phyloP scores from a whole-genome alignment of 805 yeast species.

The Metschnikowia corniflorae region DNA sequence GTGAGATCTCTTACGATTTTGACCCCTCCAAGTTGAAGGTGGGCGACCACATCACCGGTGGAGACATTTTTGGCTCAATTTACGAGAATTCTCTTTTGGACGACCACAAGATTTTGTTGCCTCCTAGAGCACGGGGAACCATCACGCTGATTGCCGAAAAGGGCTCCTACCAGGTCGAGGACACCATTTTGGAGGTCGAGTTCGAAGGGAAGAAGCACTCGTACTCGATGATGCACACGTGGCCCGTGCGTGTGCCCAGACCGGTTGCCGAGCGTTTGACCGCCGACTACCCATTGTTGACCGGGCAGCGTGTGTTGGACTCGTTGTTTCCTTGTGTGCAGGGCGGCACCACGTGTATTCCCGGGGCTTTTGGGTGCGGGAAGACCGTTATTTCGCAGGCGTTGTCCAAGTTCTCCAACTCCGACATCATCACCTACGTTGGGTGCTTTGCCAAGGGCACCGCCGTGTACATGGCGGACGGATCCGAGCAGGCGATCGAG shows the following conservation, averaged over 20 bases:
- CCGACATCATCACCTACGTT: conserved; percentile 92
- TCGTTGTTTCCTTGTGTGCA: conserved; percentile 98
- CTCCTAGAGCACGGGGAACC: conserved; percentile 99
- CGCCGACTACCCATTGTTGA: conserved; percentile 91
- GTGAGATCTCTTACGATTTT: conserved; percentile 81
- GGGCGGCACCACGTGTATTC: conserved; percentile 99
- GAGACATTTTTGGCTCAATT: conserved; percentile 92
- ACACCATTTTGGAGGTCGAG: conserved; percentile 87
- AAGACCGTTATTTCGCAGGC: conserved; percentile 98
- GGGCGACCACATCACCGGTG: conserved; percentile 98
- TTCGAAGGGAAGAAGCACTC: conserved; percentile 79
- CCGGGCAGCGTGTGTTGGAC: conserved; percentile 98
- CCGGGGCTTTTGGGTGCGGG: conserved; percentile 99
- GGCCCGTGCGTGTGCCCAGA: conserved; percentile 99
- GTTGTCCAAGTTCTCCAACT: conserved; percentile 93
- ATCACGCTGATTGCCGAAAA: conserved; percentile 82
- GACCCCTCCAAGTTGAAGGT: conserved; percentile 74
- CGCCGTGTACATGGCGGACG: conserved; percentile 8
- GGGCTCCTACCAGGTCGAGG: conserved; percentile 90
- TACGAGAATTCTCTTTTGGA: conserved; percentile 90
- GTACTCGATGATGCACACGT: conserved; percentile 94
- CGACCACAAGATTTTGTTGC: conserved; percentile 91
- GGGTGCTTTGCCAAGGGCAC: conserved; percentile 41
- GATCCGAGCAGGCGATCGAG: conserved; percentile 7
- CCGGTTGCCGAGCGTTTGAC: conserved; percentile 93